Base-by-base conservation (phyloP, 1,284 basidiomycete genomes). In the Flammula alnicola region DNA sequence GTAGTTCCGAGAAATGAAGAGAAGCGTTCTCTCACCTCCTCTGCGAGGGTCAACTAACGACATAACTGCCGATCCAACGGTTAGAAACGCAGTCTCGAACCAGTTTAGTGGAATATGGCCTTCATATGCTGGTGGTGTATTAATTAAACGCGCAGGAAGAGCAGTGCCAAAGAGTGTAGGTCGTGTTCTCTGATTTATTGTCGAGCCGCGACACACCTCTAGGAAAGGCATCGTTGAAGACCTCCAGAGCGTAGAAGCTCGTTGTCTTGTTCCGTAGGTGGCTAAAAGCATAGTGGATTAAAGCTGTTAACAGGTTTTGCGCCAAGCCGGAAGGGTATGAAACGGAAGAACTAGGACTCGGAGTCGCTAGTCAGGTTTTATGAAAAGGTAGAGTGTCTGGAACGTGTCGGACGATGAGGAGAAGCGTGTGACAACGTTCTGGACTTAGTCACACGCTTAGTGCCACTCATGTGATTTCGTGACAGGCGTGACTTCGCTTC, bases 81-180 rank as follows among this genome's bases (percentile, higher is more conserved):
- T 88, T 44, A 98, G 79, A 53, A 99, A 83, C 5, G 85, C 83
- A 65, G 89, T 91, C 69, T 96, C 91, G 59, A 93, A 85, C 61
- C 77, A 74, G 64, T 82, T 90, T 35, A 97, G 74, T 3, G 89
- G 91, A 49, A 94, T 83, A 68, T 96, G 93, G 26, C 90, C 91
- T 25, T 86, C 80, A 63, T 88, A 89, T 12, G 76, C 72, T 25
- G 78, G 76, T 49, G 66, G 67, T 17, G 69, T 76, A 32, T 63
- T 69, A 31, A 67, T 55, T 35, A 55, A 64, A 39, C 73, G 72
- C 40, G 54, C 54, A 10, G 14, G 16, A 17, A 26, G 22, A 37
- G 43, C 33, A n/a, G 42, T 14, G 29, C 29, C 29, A 23, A n/a
- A n/a, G n/a, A 29, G 5, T 36, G 32, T 33, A 35, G n/a, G 35